Conservation (phyloP, 306 rosid genomes). For the Hippophae rhamnoides region DNA sequence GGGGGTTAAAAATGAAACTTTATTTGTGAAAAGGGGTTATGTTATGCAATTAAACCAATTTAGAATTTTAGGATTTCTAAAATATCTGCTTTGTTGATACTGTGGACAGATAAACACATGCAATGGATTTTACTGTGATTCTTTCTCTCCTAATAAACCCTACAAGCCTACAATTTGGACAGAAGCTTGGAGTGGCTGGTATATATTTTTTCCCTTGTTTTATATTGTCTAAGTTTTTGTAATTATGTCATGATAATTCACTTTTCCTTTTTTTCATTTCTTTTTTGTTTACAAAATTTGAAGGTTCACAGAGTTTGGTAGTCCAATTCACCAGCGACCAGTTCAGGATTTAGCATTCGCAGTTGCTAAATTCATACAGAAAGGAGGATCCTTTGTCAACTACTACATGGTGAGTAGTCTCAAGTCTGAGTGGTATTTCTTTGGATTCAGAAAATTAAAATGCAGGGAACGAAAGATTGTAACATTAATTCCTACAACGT, state of each 20-base stretch:
- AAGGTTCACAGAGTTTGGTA: constrained; percentile 95
- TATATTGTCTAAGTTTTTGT: constrained; percentile 3
- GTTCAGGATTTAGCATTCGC: constrained; percentile 96
- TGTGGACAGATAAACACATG: constrained; percentile 84
- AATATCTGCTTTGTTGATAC: constrained; percentile 13
- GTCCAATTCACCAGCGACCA: constrained; percentile 76
- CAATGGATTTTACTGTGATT: constrained; percentile 89
- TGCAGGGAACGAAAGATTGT: constrained; percentile 5
- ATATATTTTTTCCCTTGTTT: constrained; percentile 20
- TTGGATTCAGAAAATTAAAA: constrained; percentile 14
- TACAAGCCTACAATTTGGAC: constrained; percentile 95
- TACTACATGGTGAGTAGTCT: constrained; percentile 80
- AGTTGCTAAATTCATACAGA: constrained; percentile 67
- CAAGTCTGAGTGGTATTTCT: constrained; percentile 12
- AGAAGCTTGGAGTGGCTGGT: constrained; percentile 99
- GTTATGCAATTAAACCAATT: too few species aligned
- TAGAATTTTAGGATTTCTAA: constrained; percentile 4
- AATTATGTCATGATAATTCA: background rate
- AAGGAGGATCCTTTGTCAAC: constrained; percentile 91
- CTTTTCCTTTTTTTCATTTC: constrained; percentile 9
- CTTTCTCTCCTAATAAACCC: constrained; percentile 84
- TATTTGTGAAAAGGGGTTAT: too few species aligned
- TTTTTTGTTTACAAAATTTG: constrained; percentile 8
- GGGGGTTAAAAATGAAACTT: too few species aligned
- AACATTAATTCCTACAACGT: constrained; percentile 17